phyloP scores from a whole-genome alignment of 768 basidiomycete species.

The Leccinum uliginosum region DNA sequence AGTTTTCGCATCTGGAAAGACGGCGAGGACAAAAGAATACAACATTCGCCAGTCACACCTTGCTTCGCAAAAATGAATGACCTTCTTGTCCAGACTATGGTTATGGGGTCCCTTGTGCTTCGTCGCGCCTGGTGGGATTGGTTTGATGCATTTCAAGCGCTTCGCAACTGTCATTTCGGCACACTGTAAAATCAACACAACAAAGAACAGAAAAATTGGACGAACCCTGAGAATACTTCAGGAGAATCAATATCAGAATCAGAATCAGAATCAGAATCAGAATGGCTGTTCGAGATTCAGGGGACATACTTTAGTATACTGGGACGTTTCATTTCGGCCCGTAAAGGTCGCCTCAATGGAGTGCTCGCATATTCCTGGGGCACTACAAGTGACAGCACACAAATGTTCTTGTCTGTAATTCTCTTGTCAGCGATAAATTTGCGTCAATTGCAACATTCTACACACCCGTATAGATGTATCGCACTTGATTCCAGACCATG shows the following conservation, averaged over 20 bases:
- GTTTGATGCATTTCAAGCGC: no score
- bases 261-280: no score
- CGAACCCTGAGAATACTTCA: no score
- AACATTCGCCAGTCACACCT: conserved; percentile 29
- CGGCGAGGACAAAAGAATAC: neutral
- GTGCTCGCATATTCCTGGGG: conserved; percentile 53
- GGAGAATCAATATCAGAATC: no score
- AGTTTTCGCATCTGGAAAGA: conserved; percentile 43
- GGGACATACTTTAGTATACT: conserved; percentile 55
- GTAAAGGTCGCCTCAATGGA: conserved; percentile 60
- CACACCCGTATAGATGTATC: conserved; percentile 56
- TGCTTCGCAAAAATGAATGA: conserved; percentile 53
- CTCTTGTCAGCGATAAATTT: neutral
- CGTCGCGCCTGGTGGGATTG: no score
- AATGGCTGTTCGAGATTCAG: neutral
- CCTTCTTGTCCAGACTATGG: conserved; percentile 41
- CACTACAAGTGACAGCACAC: conserved; percentile 42
- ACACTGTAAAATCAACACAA: no score
- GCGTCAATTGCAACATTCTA: neutral
- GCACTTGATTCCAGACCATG: conserved; percentile 41
- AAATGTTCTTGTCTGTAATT: conserved; percentile 45
- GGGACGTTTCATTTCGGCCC: conserved; percentile 55
- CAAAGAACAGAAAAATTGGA: no score
- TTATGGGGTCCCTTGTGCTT: conserved; percentile 45
- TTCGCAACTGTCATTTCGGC: no score